phyloP scores from a whole-genome alignment of 116 monocot species.

The Dioscorea cayenensis region DNA sequence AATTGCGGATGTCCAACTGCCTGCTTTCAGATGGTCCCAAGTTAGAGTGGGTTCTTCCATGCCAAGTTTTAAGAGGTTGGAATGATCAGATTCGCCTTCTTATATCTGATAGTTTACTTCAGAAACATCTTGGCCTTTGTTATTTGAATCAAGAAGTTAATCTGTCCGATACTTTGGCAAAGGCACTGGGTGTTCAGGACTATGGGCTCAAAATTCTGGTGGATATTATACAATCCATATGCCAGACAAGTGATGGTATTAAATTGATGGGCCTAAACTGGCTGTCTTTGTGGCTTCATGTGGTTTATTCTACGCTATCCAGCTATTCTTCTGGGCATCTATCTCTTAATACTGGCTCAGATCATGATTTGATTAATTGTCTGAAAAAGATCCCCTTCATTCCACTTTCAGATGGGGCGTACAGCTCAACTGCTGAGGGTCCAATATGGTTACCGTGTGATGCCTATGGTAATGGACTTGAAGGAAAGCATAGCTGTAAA shows the following conservation, averaged over 20 bases:
- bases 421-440: constrained; percentile 62
- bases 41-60: constrained; percentile 70
- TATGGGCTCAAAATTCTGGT: constrained; percentile 76
- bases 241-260: constrained; percentile 28
- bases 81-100: constrained; percentile 58
- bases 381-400: constrained; percentile 68
- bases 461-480: constrained; percentile 30
- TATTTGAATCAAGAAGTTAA: constrained; percentile 71
- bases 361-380: constrained; percentile 50
- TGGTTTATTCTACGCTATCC: constrained; percentile 30
- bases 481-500: constrained; percentile 31
- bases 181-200: constrained; percentile 64
- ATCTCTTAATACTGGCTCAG: constrained; percentile 21
- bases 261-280: constrained; percentile 60
- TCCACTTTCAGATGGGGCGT: constrained; percentile 88
- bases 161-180: constrained; percentile 77
- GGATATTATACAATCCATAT: constrained; percentile 58
- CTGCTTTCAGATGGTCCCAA: constrained; percentile 62
- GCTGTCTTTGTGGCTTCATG: constrained; percentile 70
- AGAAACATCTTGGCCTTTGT: constrained; percentile 73
- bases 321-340: constrained; percentile 27
- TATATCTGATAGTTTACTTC: constrained; percentile 63
- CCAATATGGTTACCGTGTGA: constrained; percentile 92
- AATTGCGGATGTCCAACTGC: constrained; percentile 68
- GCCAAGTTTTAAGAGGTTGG: constrained; percentile 84